Conservation (phyloP, 2,329 filamentous ascomycete genomes). For the Pseudopithomyces chartarum region DNA sequence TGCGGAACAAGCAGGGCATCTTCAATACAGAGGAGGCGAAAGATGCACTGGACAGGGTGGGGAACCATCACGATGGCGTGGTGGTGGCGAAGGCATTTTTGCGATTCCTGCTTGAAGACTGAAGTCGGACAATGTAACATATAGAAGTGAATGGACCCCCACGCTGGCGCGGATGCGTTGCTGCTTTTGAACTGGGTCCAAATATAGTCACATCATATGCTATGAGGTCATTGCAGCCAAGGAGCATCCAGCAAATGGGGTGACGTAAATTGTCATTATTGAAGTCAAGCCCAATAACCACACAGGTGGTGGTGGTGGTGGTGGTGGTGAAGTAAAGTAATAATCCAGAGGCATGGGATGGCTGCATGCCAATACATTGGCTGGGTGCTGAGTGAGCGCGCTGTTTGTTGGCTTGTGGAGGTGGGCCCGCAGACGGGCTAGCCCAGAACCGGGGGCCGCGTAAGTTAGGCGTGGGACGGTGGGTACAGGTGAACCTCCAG, state of each 20-base stretch:
- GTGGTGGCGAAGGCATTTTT: slow-evolving; percentile 75
- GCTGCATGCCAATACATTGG: not conserved
- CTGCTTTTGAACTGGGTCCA: not conserved
- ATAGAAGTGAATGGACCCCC: not conserved
- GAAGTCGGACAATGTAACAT: not conserved
- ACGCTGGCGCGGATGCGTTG: slow-evolving; percentile 1
- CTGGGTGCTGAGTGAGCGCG: not conserved
- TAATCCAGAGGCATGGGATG: not conserved
- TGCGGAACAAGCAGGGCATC: slow-evolving; percentile 68
- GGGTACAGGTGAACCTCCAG: not conserved
- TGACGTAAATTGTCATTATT: too few relatives aligned
- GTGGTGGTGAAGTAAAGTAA: not conserved
- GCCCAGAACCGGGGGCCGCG: slow-evolving; percentile 18
- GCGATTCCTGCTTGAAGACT: slow-evolving; percentile 70
- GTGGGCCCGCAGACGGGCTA: slow-evolving; percentile 1
- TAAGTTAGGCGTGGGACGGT: too few relatives aligned
- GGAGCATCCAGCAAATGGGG: too few relatives aligned
- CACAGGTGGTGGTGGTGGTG: too few relatives aligned
- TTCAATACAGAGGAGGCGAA: slow-evolving; percentile 71
- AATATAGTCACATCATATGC: not conserved
- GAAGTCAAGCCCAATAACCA: too few relatives aligned
- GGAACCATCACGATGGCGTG: slow-evolving; percentile 78
- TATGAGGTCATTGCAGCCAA: slow-evolving; percentile 10
- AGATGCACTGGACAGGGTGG: slow-evolving; percentile 70
- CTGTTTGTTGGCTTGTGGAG: not conserved